Conservation (phyloP, 768 basidiomycete species). For the Boletus rubropictus region DNA sequence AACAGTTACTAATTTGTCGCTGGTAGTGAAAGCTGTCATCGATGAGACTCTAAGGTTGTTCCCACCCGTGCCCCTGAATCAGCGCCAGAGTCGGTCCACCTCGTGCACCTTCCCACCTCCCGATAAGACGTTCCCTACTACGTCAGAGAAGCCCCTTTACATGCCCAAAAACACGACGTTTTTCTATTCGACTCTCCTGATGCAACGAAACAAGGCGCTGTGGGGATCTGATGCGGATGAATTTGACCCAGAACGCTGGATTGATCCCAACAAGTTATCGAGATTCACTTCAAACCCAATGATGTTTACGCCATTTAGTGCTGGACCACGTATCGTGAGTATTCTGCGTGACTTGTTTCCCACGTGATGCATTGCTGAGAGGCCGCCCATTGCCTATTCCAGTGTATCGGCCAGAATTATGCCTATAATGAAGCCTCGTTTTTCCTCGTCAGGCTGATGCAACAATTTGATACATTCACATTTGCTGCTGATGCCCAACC, state of each 20-base stretch:
- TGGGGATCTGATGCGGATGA: slow-evolving; percentile 75
- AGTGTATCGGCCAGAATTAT: slow-evolving; percentile 72
- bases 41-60: slow-evolving; percentile 76
- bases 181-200: slow-evolving; percentile 55
- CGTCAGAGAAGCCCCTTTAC: slow-evolving; percentile 42
- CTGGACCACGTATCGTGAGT: slow-evolving; percentile 54
- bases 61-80: slow-evolving; percentile 73
- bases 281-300: slow-evolving; percentile 53
- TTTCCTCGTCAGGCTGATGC: slow-evolving; percentile 62
- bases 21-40: slow-evolving; percentile 64
- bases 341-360: neutral
- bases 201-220: slow-evolving; percentile 58
- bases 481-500: slow-evolving; percentile 61
- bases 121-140: slow-evolving; percentile 40
- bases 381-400: slow-evolving; percentile 10
- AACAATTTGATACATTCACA: slow-evolving; percentile 55
- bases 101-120: slow-evolving; percentile 48
- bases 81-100: slow-evolving; percentile 49
- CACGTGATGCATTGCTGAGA: slow-evolving; percentile 11
- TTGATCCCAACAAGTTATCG: slow-evolving; percentile 49
- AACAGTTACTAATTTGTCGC: slow-evolving; percentile 2
- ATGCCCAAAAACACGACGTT: slow-evolving; percentile 55
- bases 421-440: slow-evolving; percentile 75
- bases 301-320: slow-evolving; percentile 72
- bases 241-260: slow-evolving; percentile 80